A percentile compares a stretch with the other conserved stretches of the same genome.
These are phyloP conservation scores for Aphanomyces euteiches DNA, from an alignment of 352 stramenopile genomes.

Conservation along the genomic window DNA sequence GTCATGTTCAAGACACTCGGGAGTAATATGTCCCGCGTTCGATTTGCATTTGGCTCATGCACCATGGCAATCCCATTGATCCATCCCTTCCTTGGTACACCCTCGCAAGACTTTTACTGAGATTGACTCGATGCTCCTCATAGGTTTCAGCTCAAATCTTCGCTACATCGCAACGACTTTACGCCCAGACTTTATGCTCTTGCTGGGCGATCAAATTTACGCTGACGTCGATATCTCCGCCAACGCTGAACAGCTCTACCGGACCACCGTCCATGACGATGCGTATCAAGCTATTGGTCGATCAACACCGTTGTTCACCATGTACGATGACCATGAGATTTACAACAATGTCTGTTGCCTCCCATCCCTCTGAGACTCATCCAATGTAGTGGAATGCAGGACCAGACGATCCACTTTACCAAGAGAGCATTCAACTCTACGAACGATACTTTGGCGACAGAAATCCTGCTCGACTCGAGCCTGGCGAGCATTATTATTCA, in stretches of 20 bases:
- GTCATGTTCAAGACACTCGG: background rate
- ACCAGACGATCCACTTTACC: slow-evolving; percentile 6
- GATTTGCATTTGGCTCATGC: slow-evolving; percentile 25
- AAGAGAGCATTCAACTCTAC: background rate
- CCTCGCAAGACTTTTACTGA: background rate
- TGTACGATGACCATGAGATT: slow-evolving; percentile 29
- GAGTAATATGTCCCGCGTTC: background rate
- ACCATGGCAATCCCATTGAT: slow-evolving; percentile 19
- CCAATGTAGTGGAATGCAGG: slow-evolving; percentile 8
- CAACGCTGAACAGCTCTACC: slow-evolving; percentile 4
- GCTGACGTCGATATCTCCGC: slow-evolving; percentile 7
- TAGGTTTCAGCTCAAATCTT: slow-evolving; percentile 20
- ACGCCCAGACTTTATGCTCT: slow-evolving; percentile 13
- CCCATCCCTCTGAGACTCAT: too few species aligned
- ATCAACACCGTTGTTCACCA: slow-evolving; percentile 16
- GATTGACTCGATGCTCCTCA: background rate
- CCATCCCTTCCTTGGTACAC: background rate
- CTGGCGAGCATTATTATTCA: slow-evolving; percentile 17
- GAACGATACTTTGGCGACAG: slow-evolving; percentile 15
- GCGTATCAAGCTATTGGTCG: background rate
- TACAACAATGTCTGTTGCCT: slow-evolving; percentile 4
- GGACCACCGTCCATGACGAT: slow-evolving; percentile 9
- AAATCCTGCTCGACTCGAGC: background rate
- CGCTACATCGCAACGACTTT: slow-evolving; percentile 16
- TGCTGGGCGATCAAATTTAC: slow-evolving; percentile 24